Percentiles rank a stretch among this genome's conserved stretches.
phyloP scores from a whole-genome alignment of 352 stramenopile genomes.

The Pythium volutum region DNA sequence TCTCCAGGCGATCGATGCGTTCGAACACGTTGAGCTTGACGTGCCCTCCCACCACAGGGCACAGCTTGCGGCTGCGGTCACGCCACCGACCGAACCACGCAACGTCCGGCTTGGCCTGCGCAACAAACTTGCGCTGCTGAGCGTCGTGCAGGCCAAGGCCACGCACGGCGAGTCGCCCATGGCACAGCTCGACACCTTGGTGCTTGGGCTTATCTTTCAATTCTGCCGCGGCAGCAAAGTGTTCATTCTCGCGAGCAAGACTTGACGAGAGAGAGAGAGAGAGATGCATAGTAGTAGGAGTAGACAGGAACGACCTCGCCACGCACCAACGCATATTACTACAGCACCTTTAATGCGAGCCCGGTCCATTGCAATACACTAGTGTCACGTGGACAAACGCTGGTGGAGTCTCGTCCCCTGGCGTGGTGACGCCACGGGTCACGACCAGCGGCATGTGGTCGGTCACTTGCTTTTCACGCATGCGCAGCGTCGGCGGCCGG shows the following conservation, averaged over 20 bases:
- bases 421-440: conserved; percentile 4
- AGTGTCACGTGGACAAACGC: conserved; percentile 23
- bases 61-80: background rate
- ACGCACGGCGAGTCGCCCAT: no score
- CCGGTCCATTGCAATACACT: conserved; percentile 16
- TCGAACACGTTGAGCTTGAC: background rate
- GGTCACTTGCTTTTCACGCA: conserved; percentile 69
- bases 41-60: background rate
- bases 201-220: background rate
- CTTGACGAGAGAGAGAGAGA: no score
- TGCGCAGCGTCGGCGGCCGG: conserved; percentile 46
- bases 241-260: no score
- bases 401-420: no score
- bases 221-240: background rate
- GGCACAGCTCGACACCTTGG: background rate
- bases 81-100: background rate
- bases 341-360: background rate
- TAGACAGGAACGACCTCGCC: no score
- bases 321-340: background rate
- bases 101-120: background rate
- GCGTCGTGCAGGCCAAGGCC: background rate
- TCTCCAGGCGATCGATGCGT: background rate
- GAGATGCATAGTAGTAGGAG: no score
- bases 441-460: conserved; percentile 70
- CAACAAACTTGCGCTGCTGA: background rate